Base-by-base conservation (phyloP, 441 rosid genomes). In the Corymbia calophylla region DNA sequence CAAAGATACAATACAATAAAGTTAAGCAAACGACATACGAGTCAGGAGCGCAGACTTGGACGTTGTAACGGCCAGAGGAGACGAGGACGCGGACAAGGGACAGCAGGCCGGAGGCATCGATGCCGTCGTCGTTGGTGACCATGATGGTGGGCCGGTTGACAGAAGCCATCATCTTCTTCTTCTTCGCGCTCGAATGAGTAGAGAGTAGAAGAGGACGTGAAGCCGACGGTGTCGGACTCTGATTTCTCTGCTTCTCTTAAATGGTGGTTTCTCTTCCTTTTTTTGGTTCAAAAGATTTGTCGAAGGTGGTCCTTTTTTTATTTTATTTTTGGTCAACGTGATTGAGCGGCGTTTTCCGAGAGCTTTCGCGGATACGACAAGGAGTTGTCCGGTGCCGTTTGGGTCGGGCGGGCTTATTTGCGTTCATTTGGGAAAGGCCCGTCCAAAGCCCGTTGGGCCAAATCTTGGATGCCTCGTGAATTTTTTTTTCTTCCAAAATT, bases 81-180 rank as follows among this genome's bases (percentile, higher is more conserved):
- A 95, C 94, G 47, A 97, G 96, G 92, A 94, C 95, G 53, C 92
- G 90, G 88, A 97, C 98, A 8, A 97, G 95, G 51, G 97, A 88
- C 8, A 91, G 95, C 48, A 97, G 90, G 39, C 99, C 98, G 7
- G 98, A 95, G 4, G 97, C 99, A 91, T 97, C 98, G 60, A 97
- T 97, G 14, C 99, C 99, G 92, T 97, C 99, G 91, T 97, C 99
- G 94, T 97, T 97, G 49, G 99, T 97, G 90, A 97, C 90, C 96
- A 97, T 86, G 86, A 97, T 89, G 89, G 94, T 92, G 64, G 96
- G 96, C 48, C 88, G 89, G 7, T 91, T 29, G 12, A 58, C 92
- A 82, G 90, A 93, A 88, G 91, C 87, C 88, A 31, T 89, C 14
- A 27, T 58, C 64, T 4, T 58, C 64, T 29, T 56, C 62, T 4